Evolutionary conservation across 495 filamentous ascomycete species (phyloP), one percentile per base, ranked within the genome.

Genomic region (Hypomontagnella monticulosa): DNA sequence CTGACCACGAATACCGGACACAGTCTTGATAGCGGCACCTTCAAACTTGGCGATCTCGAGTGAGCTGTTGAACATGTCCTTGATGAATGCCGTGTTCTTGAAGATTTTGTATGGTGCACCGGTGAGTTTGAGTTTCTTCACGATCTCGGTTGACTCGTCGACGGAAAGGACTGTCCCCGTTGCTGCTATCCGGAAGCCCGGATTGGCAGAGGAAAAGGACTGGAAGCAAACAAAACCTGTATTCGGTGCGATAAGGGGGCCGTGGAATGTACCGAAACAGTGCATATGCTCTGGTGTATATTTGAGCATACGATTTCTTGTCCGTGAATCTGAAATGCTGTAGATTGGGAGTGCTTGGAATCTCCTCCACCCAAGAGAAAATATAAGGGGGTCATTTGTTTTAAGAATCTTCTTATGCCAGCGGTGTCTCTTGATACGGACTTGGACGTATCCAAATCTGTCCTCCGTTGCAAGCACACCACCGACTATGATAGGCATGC

Each of bases 341-440:
- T 97, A 98, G 47, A 98, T 85, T 0, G 95, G 95, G 60, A 97
- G 79, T 3, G 90, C 85, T 76, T 98, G 95, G 81, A 98, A 98
- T 49, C 95, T 84, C 48, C 95, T 85, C 95, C 95, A 99, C n/a
- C 95, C 95, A 10, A 97, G 84, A 2, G 93, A 97, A 81, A 98
- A 97, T 71, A 98, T 96, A 37, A 99, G 85, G 12, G 95, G 95
- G 70, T 99, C 95, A 66, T 94, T 96, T 14, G 92, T 97, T 79
- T 99, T 99, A 63, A 99, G 81, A 57, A 97, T 97, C 82, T 93
- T 97, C 86, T 98, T 97, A 75, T 98, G 95, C 96, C 96, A 99
- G 65, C 95, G 85, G 73, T 99, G 95, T 58, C 91, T 84, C 84
- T 97, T 97, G 81, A 99, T 97, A 36, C 96, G 87, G 48, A 97